Evolutionary conservation across 1,284 basidiomycete genomes (phyloP).

Genomic region (Schizophyllum commune): DNA sequence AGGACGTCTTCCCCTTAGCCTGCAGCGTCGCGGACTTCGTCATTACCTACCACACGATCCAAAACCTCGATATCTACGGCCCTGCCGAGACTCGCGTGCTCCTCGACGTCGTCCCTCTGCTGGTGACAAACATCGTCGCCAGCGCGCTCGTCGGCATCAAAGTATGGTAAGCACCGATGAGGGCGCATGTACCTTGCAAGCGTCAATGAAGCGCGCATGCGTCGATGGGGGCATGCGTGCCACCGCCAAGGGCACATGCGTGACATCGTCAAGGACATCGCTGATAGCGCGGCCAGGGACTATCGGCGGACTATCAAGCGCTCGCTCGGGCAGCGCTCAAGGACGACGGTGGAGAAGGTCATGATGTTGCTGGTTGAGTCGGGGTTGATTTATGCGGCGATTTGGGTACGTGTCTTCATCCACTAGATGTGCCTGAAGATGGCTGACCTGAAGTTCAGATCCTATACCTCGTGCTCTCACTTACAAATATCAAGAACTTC

Average conservation of each 20-base stretch:
- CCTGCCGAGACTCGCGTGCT: background rate
- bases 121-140: slow-evolving; percentile 4
- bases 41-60: background rate
- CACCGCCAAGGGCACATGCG: background rate
- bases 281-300: slow-evolving; percentile 1
- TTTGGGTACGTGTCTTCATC: slow-evolving; percentile 3
- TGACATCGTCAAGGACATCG: background rate
- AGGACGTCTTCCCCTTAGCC: background rate
- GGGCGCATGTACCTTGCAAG: too few relatives aligned
- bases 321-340: slow-evolving; percentile 1
- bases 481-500: slow-evolving; percentile 7
- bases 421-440: background rate
- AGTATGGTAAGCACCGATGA: slow-evolving; percentile 1
- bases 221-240: too few relatives aligned
- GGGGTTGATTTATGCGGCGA: slow-evolving; percentile 1
- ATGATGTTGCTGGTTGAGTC: slow-evolving; percentile 7
- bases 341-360: slow-evolving; percentile 4
- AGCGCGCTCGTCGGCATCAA: slow-evolving; percentile 5
- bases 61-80: background rate
- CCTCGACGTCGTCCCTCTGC: slow-evolving; percentile 3
- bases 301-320: slow-evolving; percentile 6
- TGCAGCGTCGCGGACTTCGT: background rate
- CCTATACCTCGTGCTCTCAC: background rate
- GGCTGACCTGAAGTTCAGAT: background rate
- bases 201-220: background rate